Percentiles rank a stretch among this genome's conserved stretches.
Conservation (phyloP, 768 basidiomycete species). For the Tulasnella sp. region DNA sequence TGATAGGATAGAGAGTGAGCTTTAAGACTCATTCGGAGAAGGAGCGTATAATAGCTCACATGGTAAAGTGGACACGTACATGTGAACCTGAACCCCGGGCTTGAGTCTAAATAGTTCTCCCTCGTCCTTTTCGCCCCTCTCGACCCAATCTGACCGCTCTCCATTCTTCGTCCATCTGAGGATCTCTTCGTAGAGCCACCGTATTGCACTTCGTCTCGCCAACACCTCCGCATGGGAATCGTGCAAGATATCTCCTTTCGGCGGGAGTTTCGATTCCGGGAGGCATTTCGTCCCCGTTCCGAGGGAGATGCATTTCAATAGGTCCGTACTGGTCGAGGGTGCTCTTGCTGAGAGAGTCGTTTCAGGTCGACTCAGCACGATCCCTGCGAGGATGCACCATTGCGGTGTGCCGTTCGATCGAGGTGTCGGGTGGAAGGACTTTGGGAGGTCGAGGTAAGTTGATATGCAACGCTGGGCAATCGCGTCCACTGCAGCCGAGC, state of each 20-base stretch:
- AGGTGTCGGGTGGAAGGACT: conserved; percentile 22
- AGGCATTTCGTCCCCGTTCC: conserved; percentile 83
- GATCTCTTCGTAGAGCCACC: conserved; percentile 73
- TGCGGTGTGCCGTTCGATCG: conserved; percentile 22
- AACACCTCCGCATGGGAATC: conserved; percentile 89
- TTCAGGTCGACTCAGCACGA: conserved; percentile 19
- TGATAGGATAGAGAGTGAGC: neutral
- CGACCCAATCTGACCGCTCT: conserved; percentile 16
- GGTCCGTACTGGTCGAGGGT: too few relatives aligned
- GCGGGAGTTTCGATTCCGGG: conserved; percentile 47
- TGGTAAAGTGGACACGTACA: conserved; percentile 71
- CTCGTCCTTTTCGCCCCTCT: conserved; percentile 24
- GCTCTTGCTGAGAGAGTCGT: neutral
- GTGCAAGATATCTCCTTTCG: conserved; percentile 66
- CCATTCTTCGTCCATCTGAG: neutral
- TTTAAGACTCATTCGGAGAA: neutral
- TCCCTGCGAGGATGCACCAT: conserved; percentile 29
- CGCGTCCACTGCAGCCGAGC: conserved; percentile 6
- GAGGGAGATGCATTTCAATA: conserved; percentile 38
- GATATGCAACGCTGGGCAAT: conserved; percentile 19
- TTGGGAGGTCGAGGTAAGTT: conserved; percentile 20
- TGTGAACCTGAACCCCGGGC: conserved; percentile 36
- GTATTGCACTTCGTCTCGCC: conserved; percentile 64
- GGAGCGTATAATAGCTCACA: conserved; percentile 29
- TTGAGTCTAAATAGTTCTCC: neutral